These are phyloP conservation scores for Ustilago curta DNA, from an alignment of 1,284 basidiomycete genomes.

Conservation along the genomic window DNA sequence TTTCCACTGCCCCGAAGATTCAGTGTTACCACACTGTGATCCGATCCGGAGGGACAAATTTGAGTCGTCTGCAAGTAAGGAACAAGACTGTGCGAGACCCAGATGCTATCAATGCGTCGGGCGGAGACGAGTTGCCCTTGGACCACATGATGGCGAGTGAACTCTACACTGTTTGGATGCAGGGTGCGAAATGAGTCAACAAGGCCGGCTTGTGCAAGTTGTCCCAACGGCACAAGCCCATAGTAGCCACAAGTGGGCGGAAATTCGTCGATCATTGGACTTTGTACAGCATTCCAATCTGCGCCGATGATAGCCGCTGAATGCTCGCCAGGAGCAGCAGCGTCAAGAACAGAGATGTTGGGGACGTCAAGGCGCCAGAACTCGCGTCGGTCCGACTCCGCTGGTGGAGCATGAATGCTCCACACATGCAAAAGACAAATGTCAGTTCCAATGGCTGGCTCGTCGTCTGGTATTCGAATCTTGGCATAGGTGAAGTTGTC, in stretches of 20 bases:
- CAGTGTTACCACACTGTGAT: neutral
- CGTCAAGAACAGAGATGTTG: no score
- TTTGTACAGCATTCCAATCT: no score
- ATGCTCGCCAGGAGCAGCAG: no score
- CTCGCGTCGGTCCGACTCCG: no score
- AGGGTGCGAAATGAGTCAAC: neutral
- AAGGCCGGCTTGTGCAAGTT: neutral
- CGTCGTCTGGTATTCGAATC: neutral
- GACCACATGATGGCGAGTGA: neutral
- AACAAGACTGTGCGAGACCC: neutral
- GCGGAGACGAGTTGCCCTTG: neutral
- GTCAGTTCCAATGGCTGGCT: neutral
- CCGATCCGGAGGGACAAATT: neutral
- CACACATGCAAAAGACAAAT: neutral
- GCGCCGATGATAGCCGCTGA: no score
- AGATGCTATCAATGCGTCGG: neutral
- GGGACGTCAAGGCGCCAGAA: no score
- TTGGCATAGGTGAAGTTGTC: neutral
- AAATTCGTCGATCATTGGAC: neutral
- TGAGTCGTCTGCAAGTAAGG: neutral
- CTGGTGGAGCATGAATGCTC: conserved; percentile 1
- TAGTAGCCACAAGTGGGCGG: no score
- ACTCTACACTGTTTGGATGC: neutral
- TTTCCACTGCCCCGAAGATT: neutral
- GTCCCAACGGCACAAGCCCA: no score